phyloP scores from a whole-genome alignment of 345 rosid genomes.

The Limnanthes douglasii region DNA sequence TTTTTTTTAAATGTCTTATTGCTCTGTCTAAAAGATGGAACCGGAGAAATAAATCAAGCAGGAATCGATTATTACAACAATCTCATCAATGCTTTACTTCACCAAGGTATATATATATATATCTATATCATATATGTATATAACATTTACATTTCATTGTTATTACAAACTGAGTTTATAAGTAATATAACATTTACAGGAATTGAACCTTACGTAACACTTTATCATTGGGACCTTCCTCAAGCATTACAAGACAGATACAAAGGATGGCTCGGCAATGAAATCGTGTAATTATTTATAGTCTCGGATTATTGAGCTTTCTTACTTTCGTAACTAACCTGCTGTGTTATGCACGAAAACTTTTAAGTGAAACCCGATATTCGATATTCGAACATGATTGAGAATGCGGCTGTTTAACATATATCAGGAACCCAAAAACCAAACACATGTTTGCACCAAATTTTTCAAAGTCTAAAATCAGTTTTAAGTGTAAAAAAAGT shows the following conservation, averaged over 20 bases:
- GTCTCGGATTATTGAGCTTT: too few species aligned
- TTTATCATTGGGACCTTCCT: slow-evolving; percentile 99
- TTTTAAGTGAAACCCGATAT: too few species aligned
- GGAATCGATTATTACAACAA: slow-evolving; percentile 89
- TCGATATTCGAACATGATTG: too few species aligned
- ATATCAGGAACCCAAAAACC: too few species aligned
- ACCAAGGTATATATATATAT: slow-evolving; percentile 27
- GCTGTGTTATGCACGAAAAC: too few species aligned
- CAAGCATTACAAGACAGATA: slow-evolving; percentile 67
- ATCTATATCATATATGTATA: not conserved
- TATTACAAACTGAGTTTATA: not conserved
- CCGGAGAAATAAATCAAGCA: slow-evolving; percentile 65
- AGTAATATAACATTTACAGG: slow-evolving; percentile 25
- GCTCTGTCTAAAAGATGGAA: slow-evolving; percentile 38
- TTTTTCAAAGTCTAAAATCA: too few species aligned
- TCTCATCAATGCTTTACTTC: slow-evolving; percentile 65
- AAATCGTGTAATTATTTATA: slow-evolving; percentile 36
- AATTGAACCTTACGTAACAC: slow-evolving; percentile 74
- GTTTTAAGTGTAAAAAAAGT: too few species aligned
- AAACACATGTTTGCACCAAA: too few species aligned
- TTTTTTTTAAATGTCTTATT: not conserved
- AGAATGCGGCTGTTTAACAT: too few species aligned
- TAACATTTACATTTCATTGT: not conserved
- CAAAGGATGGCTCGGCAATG: slow-evolving; percentile 68
- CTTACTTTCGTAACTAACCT: too few species aligned